These are phyloP conservation scores for Xylariaceae sp. DNA, from an alignment of 2,329 filamentous ascomycete genomes.

Conservation along the genomic window DNA sequence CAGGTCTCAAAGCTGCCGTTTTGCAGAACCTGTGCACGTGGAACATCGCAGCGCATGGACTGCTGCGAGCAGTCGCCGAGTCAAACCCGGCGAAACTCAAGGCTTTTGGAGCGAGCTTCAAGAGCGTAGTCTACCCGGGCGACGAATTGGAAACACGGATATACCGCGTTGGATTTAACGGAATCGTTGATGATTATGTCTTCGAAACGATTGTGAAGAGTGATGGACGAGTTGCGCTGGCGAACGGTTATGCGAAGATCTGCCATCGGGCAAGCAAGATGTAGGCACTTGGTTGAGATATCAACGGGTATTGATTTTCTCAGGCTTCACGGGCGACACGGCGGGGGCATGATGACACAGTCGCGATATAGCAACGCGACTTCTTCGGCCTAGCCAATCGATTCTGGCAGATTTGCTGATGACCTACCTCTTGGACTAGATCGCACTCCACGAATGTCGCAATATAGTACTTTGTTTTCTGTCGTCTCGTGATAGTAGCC, in stretches of 20 bases:
- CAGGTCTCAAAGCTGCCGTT: slow-evolving; percentile 43
- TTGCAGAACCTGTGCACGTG: slow-evolving; percentile 44
- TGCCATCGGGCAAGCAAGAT: slow-evolving; percentile 29
- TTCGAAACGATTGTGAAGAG: slow-evolving; percentile 37
- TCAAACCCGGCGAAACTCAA: slow-evolving; percentile 38
- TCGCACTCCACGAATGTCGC: slow-evolving; percentile 3
- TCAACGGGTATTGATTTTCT: not conserved
- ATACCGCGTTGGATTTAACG: slow-evolving; percentile 35
- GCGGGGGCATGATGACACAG: slow-evolving; percentile 7
- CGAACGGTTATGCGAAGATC: slow-evolving; percentile 34
- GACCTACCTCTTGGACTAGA: slow-evolving; percentile 4
- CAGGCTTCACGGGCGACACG: slow-evolving; percentile 10
- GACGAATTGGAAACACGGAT: slow-evolving; percentile 41
- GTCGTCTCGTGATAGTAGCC: too few relatives aligned
- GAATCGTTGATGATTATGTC: slow-evolving; percentile 33
- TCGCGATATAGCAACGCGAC: slow-evolving; percentile 1
- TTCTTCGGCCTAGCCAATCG: slow-evolving; percentile 2
- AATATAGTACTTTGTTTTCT: not conserved
- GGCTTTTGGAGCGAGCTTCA: slow-evolving; percentile 42
- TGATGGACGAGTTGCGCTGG: slow-evolving; percentile 33
- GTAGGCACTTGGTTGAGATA: not conserved
- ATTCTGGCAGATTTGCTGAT: slow-evolving; percentile 3
- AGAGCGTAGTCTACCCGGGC: slow-evolving; percentile 42
- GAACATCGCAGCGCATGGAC: slow-evolving; percentile 42
- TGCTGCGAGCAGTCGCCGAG: slow-evolving; percentile 37